These are phyloP conservation scores for Wickerhamomyces sp. DNA, from an alignment of 1,139 yeast genomes.

Conservation along the genomic window DNA sequence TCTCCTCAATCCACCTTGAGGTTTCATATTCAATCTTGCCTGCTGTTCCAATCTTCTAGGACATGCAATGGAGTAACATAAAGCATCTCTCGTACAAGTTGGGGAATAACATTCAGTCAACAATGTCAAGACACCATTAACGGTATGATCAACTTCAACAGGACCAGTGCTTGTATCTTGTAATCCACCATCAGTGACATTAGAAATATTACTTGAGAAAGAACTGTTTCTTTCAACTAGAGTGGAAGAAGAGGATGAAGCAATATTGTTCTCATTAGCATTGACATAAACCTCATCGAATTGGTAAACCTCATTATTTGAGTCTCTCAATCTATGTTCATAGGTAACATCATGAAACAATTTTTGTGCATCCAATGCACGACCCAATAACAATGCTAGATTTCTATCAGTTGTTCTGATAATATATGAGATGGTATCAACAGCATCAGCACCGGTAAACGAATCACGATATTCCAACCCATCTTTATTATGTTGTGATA, in stretches of 20 bases:
- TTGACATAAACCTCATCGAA: constrained; percentile 50
- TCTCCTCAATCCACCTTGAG: constrained; percentile 80
- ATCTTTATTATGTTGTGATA: constrained; percentile 82
- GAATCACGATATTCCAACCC: constrained; percentile 95
- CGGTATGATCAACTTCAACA: constrained; percentile 29
- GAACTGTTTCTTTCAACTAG: constrained; percentile 21
- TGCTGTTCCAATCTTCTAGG: constrained; percentile 96
- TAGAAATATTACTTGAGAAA: constrained; percentile 16
- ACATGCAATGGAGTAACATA: constrained; percentile 96
- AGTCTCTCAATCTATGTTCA: constrained; percentile 87
- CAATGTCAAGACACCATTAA: constrained; percentile 89
- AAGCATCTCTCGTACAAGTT: constrained; percentile 81
- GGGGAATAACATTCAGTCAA: constrained; percentile 95
- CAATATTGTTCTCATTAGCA: constrained; percentile 8
- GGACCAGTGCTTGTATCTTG: constrained; percentile 5
- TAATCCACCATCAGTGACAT: not conserved
- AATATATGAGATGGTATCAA: constrained; percentile 78
- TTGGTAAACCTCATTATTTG: constrained; percentile 82
- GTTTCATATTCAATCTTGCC: constrained; percentile 83
- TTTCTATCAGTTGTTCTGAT: constrained; percentile 89
- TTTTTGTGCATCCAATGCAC: constrained; percentile 92
- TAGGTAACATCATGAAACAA: constrained; percentile 94
- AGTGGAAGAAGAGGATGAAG: not conserved
- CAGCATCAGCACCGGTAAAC: constrained; percentile 92
- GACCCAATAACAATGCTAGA: constrained; percentile 79